Evolutionary conservation across 768 basidiomycete species (phyloP).

Genomic region (Crepidotus variabilis): DNA sequence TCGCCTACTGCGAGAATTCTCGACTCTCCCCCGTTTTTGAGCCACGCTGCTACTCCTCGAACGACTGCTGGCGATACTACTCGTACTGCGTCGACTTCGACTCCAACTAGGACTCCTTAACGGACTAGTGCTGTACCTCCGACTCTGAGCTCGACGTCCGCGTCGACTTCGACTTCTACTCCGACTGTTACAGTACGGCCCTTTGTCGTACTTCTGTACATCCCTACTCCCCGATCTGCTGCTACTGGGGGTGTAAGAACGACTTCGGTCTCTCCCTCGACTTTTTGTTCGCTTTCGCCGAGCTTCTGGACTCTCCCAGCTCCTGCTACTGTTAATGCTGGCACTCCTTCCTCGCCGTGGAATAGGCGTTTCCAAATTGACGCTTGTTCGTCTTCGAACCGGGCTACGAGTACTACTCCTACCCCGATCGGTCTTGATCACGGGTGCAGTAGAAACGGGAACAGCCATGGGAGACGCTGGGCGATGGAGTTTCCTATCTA

Average conservation of each 20-base stretch:
- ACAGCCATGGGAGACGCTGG: too few relatives aligned
- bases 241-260: neutral
- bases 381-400: too few relatives aligned
- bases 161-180: conserved; percentile 2
- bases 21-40: neutral
- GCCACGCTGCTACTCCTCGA: neutral
- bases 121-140: neutral
- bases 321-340: neutral
- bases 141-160: neutral
- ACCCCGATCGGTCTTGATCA: too few relatives aligned
- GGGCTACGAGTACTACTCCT: too few relatives aligned
- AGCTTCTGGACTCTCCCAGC: neutral
- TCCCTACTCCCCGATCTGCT: neutral
- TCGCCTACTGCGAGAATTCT: neutral
- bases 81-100: neutral
- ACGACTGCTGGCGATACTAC: neutral
- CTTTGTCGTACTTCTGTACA: neutral
- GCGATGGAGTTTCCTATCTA: too few relatives aligned
- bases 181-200: conserved; percentile 1
- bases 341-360: neutral
- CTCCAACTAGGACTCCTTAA: neutral
- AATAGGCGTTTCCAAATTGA: too few relatives aligned
- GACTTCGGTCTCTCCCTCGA: neutral
- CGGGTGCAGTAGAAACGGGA: too few relatives aligned
- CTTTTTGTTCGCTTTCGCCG: neutral